These are phyloP conservation scores for Lenwebbia sp. DNA, from an alignment of 345 rosid species.

Conservation along the genomic window DNA sequence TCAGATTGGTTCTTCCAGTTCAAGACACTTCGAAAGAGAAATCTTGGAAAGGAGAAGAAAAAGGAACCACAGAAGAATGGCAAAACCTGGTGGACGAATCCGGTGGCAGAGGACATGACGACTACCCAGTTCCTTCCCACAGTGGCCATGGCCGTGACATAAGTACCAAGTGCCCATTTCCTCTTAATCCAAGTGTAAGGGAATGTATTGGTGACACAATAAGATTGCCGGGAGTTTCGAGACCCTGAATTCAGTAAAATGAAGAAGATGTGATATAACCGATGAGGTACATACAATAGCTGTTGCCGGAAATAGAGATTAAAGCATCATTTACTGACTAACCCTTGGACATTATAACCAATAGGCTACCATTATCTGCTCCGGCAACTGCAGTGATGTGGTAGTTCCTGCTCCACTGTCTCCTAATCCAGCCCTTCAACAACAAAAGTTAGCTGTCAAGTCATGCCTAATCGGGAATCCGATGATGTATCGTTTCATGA, in stretches of 20 bases:
- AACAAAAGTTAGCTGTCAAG: background rate
- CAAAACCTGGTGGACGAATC: background rate
- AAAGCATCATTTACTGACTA: background rate
- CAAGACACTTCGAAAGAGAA: background rate
- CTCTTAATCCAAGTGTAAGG: constrained; percentile 56
- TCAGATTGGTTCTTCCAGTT: background rate
- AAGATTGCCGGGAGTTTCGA: constrained; percentile 62
- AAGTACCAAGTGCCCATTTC: constrained; percentile 81
- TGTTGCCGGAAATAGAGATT: background rate
- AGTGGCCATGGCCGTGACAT: constrained; percentile 46
- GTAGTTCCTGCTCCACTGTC: constrained; percentile 81
- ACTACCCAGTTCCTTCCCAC: constrained; percentile 10
- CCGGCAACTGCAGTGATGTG: constrained; percentile 90
- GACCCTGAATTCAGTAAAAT: constrained; percentile 34
- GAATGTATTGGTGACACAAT: constrained; percentile 66
- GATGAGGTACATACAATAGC: background rate
- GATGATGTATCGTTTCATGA: background rate
- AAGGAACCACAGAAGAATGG: background rate
- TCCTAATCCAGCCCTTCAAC: constrained; percentile 85
- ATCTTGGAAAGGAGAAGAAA: background rate
- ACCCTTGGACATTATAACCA: constrained; percentile 95
- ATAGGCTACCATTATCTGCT: constrained; percentile 69
- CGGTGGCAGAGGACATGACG: constrained; percentile 8
- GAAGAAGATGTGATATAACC: background rate
- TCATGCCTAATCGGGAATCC: background rate